phyloP scores from a whole-genome alignment of 495 filamentous ascomycete genomes.

The Echria macrotheca region DNA sequence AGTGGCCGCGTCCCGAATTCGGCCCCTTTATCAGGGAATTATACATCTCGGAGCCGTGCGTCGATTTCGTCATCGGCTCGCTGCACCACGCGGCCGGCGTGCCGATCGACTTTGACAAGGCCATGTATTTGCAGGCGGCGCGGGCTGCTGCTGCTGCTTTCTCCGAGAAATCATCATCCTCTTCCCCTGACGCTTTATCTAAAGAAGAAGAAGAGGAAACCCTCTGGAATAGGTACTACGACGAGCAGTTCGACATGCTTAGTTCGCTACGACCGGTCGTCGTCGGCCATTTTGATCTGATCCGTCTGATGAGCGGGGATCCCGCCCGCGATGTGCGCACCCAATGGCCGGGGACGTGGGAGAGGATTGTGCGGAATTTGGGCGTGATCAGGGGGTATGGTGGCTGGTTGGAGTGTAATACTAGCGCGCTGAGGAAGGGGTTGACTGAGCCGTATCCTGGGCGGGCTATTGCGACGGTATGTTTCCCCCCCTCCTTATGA shows the following conservation, averaged over 20 bases:
- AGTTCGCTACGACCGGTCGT: constrained; percentile 64
- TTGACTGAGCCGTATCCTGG: constrained; percentile 85
- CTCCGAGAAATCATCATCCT: too few relatives aligned
- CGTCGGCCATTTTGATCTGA: constrained; percentile 91
- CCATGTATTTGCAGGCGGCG: constrained; percentile 46
- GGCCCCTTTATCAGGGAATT: constrained; percentile 51
- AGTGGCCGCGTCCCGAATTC: constrained; percentile 78
- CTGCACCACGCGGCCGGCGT: constrained; percentile 81
- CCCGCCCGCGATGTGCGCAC: constrained; percentile 51
- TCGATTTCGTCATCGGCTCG: constrained; percentile 88
- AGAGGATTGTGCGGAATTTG: constrained; percentile 66
- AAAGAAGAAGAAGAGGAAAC: constrained; percentile 52
- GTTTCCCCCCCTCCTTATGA: too few relatives aligned
- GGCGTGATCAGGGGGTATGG: constrained; percentile 62
- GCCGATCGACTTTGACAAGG: constrained; percentile 80
- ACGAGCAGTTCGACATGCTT: constrained; percentile 80
- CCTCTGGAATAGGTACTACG: constrained; percentile 78
- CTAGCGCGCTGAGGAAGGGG: constrained; percentile 79
- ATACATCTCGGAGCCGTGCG: constrained; percentile 49
- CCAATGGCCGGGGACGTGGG: constrained; percentile 60
- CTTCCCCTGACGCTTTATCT: too few relatives aligned
- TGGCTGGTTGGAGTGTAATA: constrained; percentile 85
- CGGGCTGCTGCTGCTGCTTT: too few relatives aligned
- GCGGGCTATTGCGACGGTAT: constrained; percentile 67
- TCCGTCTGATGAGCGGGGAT: constrained; percentile 69